phyloP scores from a whole-genome alignment of 169 alveolate species.

The Eimeria zaria region DNA sequence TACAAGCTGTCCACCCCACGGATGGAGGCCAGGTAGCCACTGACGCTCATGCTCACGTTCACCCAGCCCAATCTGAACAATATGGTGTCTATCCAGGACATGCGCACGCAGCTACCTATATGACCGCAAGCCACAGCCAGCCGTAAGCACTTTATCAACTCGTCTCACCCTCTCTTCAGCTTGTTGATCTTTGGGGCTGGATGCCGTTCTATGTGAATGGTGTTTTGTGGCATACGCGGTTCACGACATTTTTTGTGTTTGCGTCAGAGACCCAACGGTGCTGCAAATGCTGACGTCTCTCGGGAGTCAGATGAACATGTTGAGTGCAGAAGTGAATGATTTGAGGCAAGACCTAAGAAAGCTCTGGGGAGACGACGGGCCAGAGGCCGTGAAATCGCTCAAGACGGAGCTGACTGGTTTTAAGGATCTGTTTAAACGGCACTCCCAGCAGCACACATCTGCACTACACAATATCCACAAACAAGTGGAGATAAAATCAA shows the following conservation, averaged over 20 bases:
- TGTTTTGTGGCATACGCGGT: not conserved
- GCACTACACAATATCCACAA: slow-evolving; percentile 82
- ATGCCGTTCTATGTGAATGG: not conserved
- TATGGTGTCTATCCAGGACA: slow-evolving; percentile 16
- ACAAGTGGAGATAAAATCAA: slow-evolving; percentile 49
- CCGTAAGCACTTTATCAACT: not conserved
- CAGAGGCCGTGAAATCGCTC: slow-evolving; percentile 59
- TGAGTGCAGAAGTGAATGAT: slow-evolving; percentile 85
- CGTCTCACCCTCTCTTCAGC: not conserved
- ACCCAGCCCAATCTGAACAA: slow-evolving; percentile 37
- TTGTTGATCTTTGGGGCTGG: not conserved
- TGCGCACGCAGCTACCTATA: not conserved
- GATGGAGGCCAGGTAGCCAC: slow-evolving; percentile 8
- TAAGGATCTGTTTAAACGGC: slow-evolving; percentile 75
- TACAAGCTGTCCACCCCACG: slow-evolving; percentile 28
- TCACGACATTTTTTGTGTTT: not conserved
- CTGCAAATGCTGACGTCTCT: slow-evolving; percentile 85
- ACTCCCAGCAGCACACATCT: slow-evolving; percentile 86
- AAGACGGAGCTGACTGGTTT: slow-evolving; percentile 75
- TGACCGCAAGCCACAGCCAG: slow-evolving; percentile 28
- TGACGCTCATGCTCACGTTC: slow-evolving; percentile 55
- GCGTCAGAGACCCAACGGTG: slow-evolving; percentile 87
- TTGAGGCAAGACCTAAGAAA: slow-evolving; percentile 81
- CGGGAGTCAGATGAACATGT: slow-evolving; percentile 81
- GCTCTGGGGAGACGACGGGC: slow-evolving; percentile 69